Evolutionary conservation across 2,329 filamentous ascomycete genomes (phyloP).

Genomic region (Pseudogymnoascus sp.): DNA sequence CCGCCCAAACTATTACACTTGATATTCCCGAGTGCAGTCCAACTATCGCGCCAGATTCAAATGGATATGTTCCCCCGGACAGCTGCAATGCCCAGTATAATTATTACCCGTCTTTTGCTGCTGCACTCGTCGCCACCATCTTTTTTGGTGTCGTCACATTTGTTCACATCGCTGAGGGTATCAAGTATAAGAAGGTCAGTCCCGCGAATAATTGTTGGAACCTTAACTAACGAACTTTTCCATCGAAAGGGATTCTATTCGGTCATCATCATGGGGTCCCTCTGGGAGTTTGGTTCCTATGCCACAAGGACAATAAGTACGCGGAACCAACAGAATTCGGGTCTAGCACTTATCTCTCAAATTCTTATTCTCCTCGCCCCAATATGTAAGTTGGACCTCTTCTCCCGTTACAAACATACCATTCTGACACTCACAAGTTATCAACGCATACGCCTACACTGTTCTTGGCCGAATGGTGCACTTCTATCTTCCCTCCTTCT

Average conservation of each 20-base stretch:
- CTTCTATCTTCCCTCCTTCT: constrained; percentile 29
- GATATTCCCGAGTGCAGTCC: constrained; percentile 34
- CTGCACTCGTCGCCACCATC: constrained; percentile 30
- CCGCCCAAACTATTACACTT: constrained; percentile 24
- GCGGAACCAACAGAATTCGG: constrained; percentile 29
- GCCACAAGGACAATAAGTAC: constrained; percentile 34
- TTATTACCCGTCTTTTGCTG: constrained; percentile 33
- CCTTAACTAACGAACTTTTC: neutral
- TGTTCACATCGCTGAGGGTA: constrained; percentile 31
- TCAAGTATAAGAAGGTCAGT: constrained; percentile 29
- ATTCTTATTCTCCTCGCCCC: constrained; percentile 32
- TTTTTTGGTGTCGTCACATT: constrained; percentile 30
- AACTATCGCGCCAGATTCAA: constrained; percentile 29
- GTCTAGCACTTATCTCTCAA: constrained; percentile 27
- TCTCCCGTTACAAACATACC: neutral
- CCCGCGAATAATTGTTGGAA: neutral
- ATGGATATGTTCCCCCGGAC: constrained; percentile 32
- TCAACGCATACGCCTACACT: constrained; percentile 28
- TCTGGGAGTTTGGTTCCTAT: constrained; percentile 37
- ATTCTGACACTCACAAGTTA: constrained; percentile 12
- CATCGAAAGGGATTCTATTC: constrained; percentile 30
- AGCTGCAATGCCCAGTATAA: constrained; percentile 31
- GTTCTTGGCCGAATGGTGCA: constrained; percentile 23
- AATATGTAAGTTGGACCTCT: constrained; percentile 13
- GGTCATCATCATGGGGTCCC: constrained; percentile 37